These are phyloP conservation scores for Xylaria sp. DNA, from an alignment of 2,329 filamentous ascomycete species.

Conservation along the genomic window DNA sequence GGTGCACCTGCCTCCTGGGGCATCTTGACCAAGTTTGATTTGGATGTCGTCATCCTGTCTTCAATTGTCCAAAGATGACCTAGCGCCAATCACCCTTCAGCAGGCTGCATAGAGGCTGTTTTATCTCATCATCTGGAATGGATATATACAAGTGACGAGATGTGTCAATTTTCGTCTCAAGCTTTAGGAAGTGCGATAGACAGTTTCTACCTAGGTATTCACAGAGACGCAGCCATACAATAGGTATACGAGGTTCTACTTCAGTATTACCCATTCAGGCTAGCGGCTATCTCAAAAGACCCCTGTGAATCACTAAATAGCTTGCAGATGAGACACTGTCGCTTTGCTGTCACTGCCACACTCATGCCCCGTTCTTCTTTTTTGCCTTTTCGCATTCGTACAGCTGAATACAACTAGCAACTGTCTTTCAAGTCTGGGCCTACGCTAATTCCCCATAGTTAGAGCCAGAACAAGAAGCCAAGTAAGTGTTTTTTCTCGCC, in stretches of 20 bases:
- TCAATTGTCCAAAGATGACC: neutral
- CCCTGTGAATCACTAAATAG: slow-evolving; percentile 25
- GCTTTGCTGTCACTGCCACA: slow-evolving; percentile 22
- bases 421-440: neutral
- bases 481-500: neutral
- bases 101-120: neutral
- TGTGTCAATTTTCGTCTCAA: neutral
- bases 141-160: neutral
- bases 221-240: neutral
- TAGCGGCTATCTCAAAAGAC: neutral
- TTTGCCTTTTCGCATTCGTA: neutral
- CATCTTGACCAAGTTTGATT: slow-evolving; percentile 10
- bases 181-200: neutral
- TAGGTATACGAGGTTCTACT: slow-evolving; percentile 1
- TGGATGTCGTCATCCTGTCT: slow-evolving; percentile 10
- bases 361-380: neutral
- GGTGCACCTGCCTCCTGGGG: neutral
- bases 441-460: slow-evolving; percentile 5
- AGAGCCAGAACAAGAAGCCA: neutral
- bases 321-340: neutral
- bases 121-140: neutral
- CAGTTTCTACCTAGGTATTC: neutral
- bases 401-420: neutral
- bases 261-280: slow-evolving; percentile 4
- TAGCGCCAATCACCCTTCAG: neutral